Base-by-base conservation (phyloP, 1,139 yeast genomes). In the Diutina ranongensis region DNA sequence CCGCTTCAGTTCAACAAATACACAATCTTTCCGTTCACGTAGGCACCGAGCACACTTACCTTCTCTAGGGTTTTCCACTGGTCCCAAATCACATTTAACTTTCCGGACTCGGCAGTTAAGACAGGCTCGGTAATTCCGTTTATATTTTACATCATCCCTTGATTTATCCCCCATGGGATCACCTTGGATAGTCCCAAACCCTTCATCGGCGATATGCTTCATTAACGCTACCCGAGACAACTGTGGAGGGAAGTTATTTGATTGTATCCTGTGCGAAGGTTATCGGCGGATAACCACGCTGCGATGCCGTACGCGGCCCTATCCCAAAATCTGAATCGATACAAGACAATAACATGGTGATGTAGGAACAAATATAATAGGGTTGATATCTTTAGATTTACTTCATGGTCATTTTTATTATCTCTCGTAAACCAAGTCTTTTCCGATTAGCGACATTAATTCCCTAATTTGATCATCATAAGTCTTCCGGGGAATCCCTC, bases 1-100 rank as follows among this genome's bases (percentile, higher is more conserved):
- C 9, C 44, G 25, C 35, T 40, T 40, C 27, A 18, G 27, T 20
- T 40, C 44, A 12, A 40, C 34, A 40, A 40, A 40, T 21, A 40
- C 35, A 31, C 35, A 31, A 20, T 40, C 35, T 18, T 40, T 31
- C n/a, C 44, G 35, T 57, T 88, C 95, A 45, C 96, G 69, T 50
- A 75, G 71, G 57, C 97, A 88, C 46, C 97, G 65, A 3, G 79
- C 82, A 69, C 97, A 89, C 18, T 94, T 94, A n/a, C 42, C 42
- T 8, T 78, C 80, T 46, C 72, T 70, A 0, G 95, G 95, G 48
- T 71, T 72, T 48, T 80, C 83, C 12, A 80, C 77, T 3, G 81
- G 78, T 1, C 95, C 95, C 52, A 87, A 63, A 56, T 86, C 94
- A 64, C 97, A 88, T 56, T 81, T 80, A 44, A 85, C 86, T 57